A percentile compares a stretch with the other conserved stretches of the same genome.
phyloP scores from a whole-genome alignment of 2,329 filamentous ascomycete genomes.

The Talaromyces sp. region DNA sequence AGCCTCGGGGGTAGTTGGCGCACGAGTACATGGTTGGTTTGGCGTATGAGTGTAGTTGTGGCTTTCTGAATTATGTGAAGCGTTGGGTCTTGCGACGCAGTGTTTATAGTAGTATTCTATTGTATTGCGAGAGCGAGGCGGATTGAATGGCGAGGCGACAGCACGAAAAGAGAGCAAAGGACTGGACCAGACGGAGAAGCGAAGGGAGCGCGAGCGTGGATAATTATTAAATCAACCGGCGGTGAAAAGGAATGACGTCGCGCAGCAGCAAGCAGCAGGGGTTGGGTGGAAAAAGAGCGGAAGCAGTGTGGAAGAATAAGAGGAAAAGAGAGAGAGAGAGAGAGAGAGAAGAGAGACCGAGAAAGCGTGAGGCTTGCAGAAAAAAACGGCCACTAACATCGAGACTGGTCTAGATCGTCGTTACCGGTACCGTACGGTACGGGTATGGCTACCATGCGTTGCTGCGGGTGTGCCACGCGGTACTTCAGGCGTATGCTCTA shows the following conservation, averaged over 20 bases:
- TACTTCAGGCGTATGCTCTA: background rate
- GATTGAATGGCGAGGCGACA: background rate
- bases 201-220: background rate
- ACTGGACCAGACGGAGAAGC: background rate
- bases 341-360: conserved; percentile 13
- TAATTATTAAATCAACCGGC: background rate
- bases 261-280: background rate
- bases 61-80: background rate
- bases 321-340: conserved; percentile 10
- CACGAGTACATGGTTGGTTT: conserved; percentile 39
- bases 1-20: conserved; percentile 44
- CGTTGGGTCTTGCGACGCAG: background rate
- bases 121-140: background rate
- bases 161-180: background rate
- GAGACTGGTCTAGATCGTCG: background rate
- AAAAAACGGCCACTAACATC: conserved; percentile 10
- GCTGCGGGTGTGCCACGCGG: background rate
- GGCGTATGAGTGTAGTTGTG: background rate
- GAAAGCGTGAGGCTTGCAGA: conserved; percentile 17
- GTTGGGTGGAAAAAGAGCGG: background rate
- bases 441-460: background rate
- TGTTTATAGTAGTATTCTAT: background rate
- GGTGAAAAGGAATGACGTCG: background rate
- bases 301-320: background rate
- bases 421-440: background rate